Evolutionary conservation across 2,329 filamentous ascomycete genomes (phyloP).

Genomic region (Alternaria brassicae): DNA sequence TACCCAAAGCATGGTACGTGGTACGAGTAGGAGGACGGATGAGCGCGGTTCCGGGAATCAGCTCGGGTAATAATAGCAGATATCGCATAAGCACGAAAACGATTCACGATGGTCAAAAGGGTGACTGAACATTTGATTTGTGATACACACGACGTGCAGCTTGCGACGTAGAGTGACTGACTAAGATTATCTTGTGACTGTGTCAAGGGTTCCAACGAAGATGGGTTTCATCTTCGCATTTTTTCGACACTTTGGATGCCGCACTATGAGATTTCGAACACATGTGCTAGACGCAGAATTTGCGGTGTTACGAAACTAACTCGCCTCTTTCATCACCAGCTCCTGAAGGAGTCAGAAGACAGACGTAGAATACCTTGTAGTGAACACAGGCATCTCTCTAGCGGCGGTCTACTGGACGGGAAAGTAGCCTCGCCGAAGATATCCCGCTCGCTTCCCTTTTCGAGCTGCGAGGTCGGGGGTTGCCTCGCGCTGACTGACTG

Average conservation of each 20-base stretch:
- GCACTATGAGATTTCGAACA: background rate
- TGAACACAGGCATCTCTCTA: background rate
- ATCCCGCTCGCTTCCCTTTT: background rate
- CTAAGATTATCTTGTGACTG: conserved; percentile 2
- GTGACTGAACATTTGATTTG: background rate
- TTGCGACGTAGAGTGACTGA: conserved; percentile 2
- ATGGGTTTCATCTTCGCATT: conserved; percentile 17
- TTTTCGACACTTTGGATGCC: background rate
- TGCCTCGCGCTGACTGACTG: background rate
- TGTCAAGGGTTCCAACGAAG: background rate
- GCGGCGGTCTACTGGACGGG: conserved; percentile 2
- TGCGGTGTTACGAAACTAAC: background rate
- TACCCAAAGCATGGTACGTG: conserved; percentile 16
- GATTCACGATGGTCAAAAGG: conserved; percentile 10
- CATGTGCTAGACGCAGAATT: background rate
- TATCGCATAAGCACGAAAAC: conserved; percentile 25
- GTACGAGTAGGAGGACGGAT: background rate
- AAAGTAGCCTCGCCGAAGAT: background rate
- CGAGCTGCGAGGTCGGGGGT: background rate
- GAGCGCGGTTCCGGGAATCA: conserved; percentile 23
- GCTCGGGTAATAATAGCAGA: conserved; percentile 19
- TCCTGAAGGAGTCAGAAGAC: background rate
- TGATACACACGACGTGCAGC: conserved; percentile 4
- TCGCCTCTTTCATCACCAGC: background rate
- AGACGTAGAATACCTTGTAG: background rate